Percentiles rank a stretch among this genome's conserved stretches.
Evolutionary conservation across 495 filamentous ascomycete species (phyloP).

Genomic region (Lophiostoma macrostomum): DNA sequence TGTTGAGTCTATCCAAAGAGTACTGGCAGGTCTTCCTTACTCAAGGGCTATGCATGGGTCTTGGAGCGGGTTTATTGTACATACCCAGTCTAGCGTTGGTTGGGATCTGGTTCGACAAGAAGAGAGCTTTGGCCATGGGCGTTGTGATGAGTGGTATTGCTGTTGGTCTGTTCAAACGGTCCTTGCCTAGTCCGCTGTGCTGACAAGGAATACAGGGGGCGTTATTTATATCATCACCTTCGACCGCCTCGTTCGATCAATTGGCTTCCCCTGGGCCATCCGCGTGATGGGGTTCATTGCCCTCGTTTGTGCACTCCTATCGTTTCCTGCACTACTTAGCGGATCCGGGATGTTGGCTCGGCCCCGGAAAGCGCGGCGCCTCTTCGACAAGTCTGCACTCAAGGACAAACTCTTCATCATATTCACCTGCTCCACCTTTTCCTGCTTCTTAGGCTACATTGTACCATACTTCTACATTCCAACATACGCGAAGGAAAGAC

Average conservation of each 20-base stretch:
- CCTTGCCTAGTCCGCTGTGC: no score
- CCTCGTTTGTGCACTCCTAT: constrained; percentile 15
- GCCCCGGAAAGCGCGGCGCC: constrained; percentile 18
- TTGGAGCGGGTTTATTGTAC: constrained; percentile 30
- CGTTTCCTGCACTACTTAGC: constrained; percentile 23
- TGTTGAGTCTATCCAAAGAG: constrained; percentile 27
- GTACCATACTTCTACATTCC: constrained; percentile 33
- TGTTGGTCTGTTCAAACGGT: no score
- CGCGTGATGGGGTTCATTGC: constrained; percentile 32
- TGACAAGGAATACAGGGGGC: no score
- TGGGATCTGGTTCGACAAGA: constrained; percentile 25
- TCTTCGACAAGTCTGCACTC: constrained; percentile 28
- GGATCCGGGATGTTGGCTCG: constrained; percentile 18
- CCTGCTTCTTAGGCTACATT: constrained; percentile 30
- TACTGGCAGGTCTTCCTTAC: constrained; percentile 35
- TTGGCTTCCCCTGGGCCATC: constrained; percentile 35
- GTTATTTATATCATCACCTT: constrained; percentile 31
- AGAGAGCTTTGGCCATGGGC: constrained; percentile 28
- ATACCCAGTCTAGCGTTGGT: constrained; percentile 30
- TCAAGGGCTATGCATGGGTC: constrained; percentile 31
- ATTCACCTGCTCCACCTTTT: constrained; percentile 30
- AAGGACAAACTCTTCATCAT: constrained; percentile 25
- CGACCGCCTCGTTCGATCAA: constrained; percentile 12
- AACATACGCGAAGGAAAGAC: constrained; percentile 21
- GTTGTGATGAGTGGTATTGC: constrained; percentile 30